Evolutionary conservation across 1,284 basidiomycete species (phyloP), one percentile per base, ranked within the genome.

Genomic region (Cryptococcus maquisensis): DNA sequence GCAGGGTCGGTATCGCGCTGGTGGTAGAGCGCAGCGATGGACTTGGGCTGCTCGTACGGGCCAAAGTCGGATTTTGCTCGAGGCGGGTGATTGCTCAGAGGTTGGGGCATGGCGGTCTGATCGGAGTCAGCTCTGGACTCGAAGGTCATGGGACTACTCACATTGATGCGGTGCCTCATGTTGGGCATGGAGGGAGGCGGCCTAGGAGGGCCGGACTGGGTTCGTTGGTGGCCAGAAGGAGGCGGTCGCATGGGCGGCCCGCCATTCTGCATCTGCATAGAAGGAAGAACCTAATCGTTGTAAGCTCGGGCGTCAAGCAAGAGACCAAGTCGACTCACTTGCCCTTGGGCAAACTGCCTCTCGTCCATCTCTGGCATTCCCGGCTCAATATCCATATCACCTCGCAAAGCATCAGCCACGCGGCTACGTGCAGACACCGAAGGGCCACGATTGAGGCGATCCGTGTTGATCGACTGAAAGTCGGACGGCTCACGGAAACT

Each of bases 161-260:
- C 67, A 7, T 47, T 55, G 23, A 65, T 60, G 4, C 64, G 51
- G n/a, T 52, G 51, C 26, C 65, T 56, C 56, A 64, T 60, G 15
- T 63, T 62, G 2, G 65, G 65, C 64, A 68, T 67, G 6, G 65
- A 66, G 5, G 64, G 64, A 23, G 60, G 53, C 3, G 58, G 55
- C 35, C 64, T 46, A 10, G 47, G 52, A 16, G 52, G 51, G 24
- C 49, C 52, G 13, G 47, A 46, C 10, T 32, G 28, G 10, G 28
- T 8, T 8, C 28, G 28, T 10, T 32, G 28, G 28, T 32, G 28
- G 28, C 28, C 28, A 10, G 28, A 32, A 10, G 28, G 28, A 32
- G 28, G 28, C 7, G 28, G 28, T 32, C 28, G 6, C 28, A 32
- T 32, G n/a, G n/a, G n/a, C n/a, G n/a, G n/a, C 10, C 4, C 28